phyloP scores from a whole-genome alignment of 73 alveolate genomes.

The Blepharisma stoltei region DNA sequence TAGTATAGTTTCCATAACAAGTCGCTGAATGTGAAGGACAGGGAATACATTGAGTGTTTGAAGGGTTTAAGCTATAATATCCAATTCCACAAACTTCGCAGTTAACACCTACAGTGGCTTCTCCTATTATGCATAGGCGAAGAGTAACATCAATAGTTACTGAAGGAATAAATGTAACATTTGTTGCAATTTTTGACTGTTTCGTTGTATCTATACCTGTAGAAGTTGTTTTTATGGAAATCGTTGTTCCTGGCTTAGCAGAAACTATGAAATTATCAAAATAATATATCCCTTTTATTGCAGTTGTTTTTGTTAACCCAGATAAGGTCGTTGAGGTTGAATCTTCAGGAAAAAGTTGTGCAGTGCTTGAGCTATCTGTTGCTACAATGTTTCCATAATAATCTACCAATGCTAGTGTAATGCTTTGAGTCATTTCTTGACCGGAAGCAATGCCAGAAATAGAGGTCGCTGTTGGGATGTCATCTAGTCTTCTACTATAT shows the following conservation, averaged over 20 bases:
- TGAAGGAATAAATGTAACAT: not conserved
- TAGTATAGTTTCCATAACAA: not conserved
- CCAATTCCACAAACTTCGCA: not conserved
- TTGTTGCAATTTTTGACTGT: not conserved
- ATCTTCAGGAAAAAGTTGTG: not conserved
- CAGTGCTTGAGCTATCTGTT: constrained; percentile 8
- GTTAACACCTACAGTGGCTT: not conserved
- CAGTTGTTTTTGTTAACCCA: not conserved
- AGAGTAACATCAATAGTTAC: not conserved
- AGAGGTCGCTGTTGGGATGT: too few species aligned
- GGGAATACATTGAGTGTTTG: not conserved
- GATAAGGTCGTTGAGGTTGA: not conserved
- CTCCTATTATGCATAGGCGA: not conserved
- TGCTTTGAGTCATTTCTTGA: not conserved
- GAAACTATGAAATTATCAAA: not conserved
- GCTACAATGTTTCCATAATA: not conserved
- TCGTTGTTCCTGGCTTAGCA: not conserved
- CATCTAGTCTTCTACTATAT: too few species aligned
- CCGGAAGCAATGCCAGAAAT: not conserved
- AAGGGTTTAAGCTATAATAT: not conserved
- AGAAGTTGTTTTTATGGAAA: not conserved
- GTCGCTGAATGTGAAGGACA: constrained; percentile 12
- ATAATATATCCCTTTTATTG: not conserved
- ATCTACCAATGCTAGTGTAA: not conserved
- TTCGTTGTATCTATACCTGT: not conserved